These are phyloP conservation scores for Hypoxylon sp. DNA, from an alignment of 2,329 filamentous ascomycete genomes.

Conservation along the genomic window DNA sequence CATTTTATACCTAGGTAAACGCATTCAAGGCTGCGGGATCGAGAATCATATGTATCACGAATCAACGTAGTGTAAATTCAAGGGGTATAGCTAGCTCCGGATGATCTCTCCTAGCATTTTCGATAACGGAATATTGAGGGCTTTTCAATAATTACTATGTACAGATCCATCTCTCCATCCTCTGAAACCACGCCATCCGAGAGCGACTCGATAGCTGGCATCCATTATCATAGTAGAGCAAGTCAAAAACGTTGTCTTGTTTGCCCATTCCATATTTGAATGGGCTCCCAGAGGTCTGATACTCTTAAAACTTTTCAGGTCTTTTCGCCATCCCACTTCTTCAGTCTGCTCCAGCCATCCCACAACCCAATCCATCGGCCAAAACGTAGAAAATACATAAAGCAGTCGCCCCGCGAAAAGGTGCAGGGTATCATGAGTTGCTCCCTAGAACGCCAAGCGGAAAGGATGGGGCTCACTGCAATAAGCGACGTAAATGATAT, in stretches of 20 bases:
- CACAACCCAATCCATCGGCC: conserved; percentile 1
- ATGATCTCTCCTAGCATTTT: conserved; percentile 6
- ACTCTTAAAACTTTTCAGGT: conserved; percentile 14
- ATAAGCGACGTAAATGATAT: conserved; percentile 25
- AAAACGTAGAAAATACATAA: conserved; percentile 23
- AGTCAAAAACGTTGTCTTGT: conserved; percentile 7
- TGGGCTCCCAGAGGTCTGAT: too few species aligned
- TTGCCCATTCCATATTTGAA: background rate
- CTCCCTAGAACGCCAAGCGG: conserved; percentile 46
- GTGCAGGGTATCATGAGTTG: conserved; percentile 49
- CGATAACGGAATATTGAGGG: conserved; percentile 1
- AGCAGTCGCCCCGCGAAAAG: conserved; percentile 39
- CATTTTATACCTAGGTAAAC: background rate
- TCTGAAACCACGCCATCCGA: background rate
- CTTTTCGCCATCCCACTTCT: background rate
- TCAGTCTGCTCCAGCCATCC: conserved; percentile 14
- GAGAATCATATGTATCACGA: conserved; percentile 2
- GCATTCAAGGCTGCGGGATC: background rate
- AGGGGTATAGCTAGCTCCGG: background rate
- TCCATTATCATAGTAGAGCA: conserved; percentile 5
- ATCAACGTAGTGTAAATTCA: background rate
- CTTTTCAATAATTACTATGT: conserved; percentile 23
- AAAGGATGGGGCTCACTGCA: conserved; percentile 25
- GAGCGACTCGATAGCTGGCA: background rate
- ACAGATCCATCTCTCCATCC: conserved; percentile 10